Evolutionary conservation across 371 early-diverging fungal species (phyloP), one percentile per base, ranked within the genome.

Genomic region (Rhizopus arrhizus): DNA sequence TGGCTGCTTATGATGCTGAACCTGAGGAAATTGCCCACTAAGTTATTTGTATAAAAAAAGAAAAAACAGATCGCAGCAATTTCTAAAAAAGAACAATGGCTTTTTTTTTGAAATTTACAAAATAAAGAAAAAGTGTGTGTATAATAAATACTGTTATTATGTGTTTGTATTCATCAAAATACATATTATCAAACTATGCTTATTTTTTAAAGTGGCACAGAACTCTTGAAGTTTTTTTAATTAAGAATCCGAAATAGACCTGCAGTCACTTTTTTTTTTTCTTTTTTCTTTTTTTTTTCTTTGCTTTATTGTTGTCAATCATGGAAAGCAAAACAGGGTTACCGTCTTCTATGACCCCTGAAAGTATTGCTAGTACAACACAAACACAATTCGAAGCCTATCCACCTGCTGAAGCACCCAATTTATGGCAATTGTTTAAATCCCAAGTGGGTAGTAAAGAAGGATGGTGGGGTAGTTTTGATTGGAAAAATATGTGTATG

Each of bases 381-480:
- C 61, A 65, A 8, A 68, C 68, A 2, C 73, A 76, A 51, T 76
- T 76, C 34, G 73, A 70, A 33, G 76, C 76, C 0, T 76, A 76
- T 62, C 55, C 73, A 29, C 69, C 76, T 28, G 65, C 56, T 2
- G 47, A 65, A 1, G 47, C 54, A 36, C 73, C 73, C 7, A 70
- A 47, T 42, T 45, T 76, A 12, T 77, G 74, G 72, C 55, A 46
- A 6, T 32, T 64, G 31, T 59, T 84, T 47, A 73, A 72, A 51
- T 62, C 70, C 4, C 76, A 73, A 47, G 75, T 81, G 7, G 71
- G 68, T n/a, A 84, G 84, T 3, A 71, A 68, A 50, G 84, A 83
- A 52, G 84, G 85, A 15, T 85, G 85, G 85, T 71, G 81, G 62
- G 85, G 85, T 9, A 78, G 81, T 41, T 83, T 80, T 43, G 82